phyloP scores from a whole-genome alignment of 192 early-diverging fungal species.

The Irineochytrium annulatum region DNA sequence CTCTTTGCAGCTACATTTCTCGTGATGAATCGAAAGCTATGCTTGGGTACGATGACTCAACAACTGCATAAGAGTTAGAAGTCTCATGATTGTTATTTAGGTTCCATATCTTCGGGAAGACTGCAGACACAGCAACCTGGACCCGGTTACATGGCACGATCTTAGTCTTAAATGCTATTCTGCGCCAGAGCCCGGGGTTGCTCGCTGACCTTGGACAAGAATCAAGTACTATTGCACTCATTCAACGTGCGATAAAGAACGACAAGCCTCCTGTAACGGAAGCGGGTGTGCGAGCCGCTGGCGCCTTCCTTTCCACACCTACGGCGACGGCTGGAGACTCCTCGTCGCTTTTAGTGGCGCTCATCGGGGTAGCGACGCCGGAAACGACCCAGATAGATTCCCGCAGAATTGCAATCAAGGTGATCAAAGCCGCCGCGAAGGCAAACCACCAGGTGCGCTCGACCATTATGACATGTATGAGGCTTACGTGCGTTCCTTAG shows the following conservation, averaged over 20 bases:
- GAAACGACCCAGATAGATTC: slow-evolving; percentile 22
- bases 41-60: slow-evolving; percentile 32
- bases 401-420: slow-evolving; percentile 38
- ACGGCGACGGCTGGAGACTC: slow-evolving; percentile 12
- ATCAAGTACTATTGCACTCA: slow-evolving; percentile 1
- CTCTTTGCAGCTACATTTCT: slow-evolving; percentile 50
- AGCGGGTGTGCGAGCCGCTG: slow-evolving; percentile 21
- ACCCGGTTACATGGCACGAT: slow-evolving; percentile 35
- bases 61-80: slow-evolving; percentile 8
- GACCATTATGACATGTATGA: neutral
- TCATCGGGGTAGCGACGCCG: neutral
- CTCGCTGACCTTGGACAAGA: slow-evolving; percentile 32
- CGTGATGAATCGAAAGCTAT: slow-evolving; percentile 44
- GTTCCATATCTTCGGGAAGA: slow-evolving; percentile 24
- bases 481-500: slow-evolving; percentile 35
- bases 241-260: neutral
- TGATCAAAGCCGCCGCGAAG: slow-evolving; percentile 46
- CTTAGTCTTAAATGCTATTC: slow-evolving; percentile 43
- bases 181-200: slow-evolving; percentile 41
- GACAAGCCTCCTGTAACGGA: slow-evolving; percentile 32
- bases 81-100: slow-evolving; percentile 3
- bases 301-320: slow-evolving; percentile 6
- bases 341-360: slow-evolving; percentile 2
- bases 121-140: slow-evolving; percentile 10
- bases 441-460: slow-evolving; percentile 25